A percentile compares a stretch with the other conserved stretches of the same genome.
These are phyloP conservation scores for Nicotiana benthamiana DNA, from an alignment of 257 asterid species.

Conservation along the genomic window DNA sequence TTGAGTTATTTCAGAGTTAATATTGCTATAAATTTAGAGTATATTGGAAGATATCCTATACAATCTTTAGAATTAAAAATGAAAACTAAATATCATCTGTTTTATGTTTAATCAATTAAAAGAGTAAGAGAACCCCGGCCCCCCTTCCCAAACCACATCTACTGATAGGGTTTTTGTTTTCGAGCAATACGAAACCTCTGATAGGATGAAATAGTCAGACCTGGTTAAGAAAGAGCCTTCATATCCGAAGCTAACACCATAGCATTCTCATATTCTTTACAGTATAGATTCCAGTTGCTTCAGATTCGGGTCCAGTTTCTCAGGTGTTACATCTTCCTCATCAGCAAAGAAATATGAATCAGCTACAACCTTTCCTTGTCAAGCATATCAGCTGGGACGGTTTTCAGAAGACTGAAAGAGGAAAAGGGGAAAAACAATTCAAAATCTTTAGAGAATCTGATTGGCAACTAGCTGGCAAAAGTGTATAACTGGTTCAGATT, in stretches of 20 bases:
- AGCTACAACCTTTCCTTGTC: slow-evolving; percentile 74
- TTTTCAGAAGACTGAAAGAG: slow-evolving; percentile 57
- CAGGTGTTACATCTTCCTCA: slow-evolving; percentile 29
- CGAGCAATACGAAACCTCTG: background rate
- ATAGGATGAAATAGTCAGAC: background rate
- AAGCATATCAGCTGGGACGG: slow-evolving; percentile 73
- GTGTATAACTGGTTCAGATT: background rate
- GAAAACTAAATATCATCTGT: background rate
- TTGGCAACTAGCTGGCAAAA: background rate
- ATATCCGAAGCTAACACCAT: background rate
- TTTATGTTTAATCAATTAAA: background rate
- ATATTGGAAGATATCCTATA: background rate
- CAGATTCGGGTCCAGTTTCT: slow-evolving; percentile 45
- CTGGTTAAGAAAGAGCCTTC: background rate
- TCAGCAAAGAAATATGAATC: slow-evolving; percentile 48
- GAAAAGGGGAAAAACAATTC: background rate
- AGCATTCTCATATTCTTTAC: slow-evolving; percentile 13
- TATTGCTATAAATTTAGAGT: background rate
- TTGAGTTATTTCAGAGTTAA: background rate
- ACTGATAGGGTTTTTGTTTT: background rate
- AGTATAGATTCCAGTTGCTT: slow-evolving; percentile 62
- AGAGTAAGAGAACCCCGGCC: background rate
- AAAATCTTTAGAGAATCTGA: background rate
- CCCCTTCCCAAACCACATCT: background rate
- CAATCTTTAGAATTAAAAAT: background rate